Conservation (phyloP, 306 rosid species). For the Hippophae rhamnoides region DNA sequence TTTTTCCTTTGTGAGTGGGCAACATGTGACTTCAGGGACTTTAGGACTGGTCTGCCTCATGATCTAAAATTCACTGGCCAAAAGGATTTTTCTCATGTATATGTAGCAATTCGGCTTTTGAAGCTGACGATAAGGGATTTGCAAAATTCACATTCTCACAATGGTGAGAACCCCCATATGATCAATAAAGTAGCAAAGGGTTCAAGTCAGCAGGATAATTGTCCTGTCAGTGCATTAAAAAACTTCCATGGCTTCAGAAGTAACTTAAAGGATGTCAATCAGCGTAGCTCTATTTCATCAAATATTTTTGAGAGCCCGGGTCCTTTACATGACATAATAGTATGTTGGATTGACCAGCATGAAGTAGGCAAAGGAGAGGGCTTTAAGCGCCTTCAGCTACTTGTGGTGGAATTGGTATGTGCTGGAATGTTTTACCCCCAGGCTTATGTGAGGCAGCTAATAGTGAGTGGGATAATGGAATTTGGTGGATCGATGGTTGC, state of each 20-base stretch:
- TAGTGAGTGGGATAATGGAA: conserved; percentile 88
- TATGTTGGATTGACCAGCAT: conserved; percentile 99
- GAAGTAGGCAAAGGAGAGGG: conserved; percentile 73
- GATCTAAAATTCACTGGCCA: conserved; percentile 68
- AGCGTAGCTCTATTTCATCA: conserved; percentile 20
- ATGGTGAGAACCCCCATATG: conserved; percentile 26
- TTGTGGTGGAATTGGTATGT: conserved; percentile 63
- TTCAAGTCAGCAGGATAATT: conserved; percentile 31
- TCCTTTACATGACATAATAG: conserved; percentile 83
- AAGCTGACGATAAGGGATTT: conserved; percentile 55
- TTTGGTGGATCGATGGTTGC: conserved; percentile 41
- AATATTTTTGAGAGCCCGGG: conserved; percentile 76
- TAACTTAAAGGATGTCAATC: conserved; percentile 27
- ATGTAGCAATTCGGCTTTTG: conserved; percentile 63
- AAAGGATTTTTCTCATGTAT: conserved; percentile 72
- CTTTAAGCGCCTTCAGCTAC: conserved; percentile 59
- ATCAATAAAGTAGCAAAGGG: conserved; percentile 27
- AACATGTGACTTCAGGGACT: conserved; percentile 86
- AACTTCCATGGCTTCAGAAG: conserved; percentile 26
- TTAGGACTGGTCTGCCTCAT: conserved; percentile 45
- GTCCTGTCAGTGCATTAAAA: conserved; percentile 22
- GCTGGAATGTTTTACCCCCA: conserved; percentile 80
- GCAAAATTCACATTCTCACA: conserved; percentile 30
- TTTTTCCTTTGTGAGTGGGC: conserved; percentile 98
- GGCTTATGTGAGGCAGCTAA: conserved; percentile 87